A percentile compares a stretch with the other conserved stretches of the same genome.
These are phyloP conservation scores for Trypanosoma vivax DNA, from an alignment of 208 protist species.

Conservation along the genomic window DNA sequence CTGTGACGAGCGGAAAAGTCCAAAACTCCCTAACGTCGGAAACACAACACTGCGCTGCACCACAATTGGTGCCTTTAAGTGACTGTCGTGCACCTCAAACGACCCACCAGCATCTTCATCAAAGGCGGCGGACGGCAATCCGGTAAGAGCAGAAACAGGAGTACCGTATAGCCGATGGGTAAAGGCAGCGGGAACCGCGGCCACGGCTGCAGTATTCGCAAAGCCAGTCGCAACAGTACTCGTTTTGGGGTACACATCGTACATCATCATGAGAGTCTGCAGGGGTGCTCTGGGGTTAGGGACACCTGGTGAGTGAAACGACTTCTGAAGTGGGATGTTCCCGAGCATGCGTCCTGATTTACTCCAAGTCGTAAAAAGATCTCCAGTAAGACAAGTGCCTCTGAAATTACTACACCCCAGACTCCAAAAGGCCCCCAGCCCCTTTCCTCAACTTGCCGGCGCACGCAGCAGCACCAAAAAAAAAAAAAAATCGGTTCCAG, in stretches of 20 bases:
- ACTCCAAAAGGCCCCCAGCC: no score
- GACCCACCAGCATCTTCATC: constrained; percentile 13
- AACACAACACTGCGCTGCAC: constrained; percentile 38
- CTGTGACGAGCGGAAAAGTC: constrained; percentile 39
- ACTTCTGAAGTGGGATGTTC: neutral
- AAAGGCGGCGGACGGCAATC: neutral
- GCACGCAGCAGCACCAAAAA: no score
- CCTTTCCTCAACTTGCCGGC: no score
- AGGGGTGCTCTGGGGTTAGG: neutral
- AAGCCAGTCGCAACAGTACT: neutral
- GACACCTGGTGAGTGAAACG: neutral
- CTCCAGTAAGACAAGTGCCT: no score
- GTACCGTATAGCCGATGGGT: neutral
- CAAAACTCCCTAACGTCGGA: constrained; percentile 42
- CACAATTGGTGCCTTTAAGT: constrained; percentile 58
- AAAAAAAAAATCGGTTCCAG: no score
- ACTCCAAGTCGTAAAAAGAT: no score
- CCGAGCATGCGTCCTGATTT: constrained; percentile 6
- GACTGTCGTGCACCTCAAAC: constrained; percentile 68
- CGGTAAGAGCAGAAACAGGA: neutral
- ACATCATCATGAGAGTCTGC: constrained; percentile 15
- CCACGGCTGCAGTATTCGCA: neutral
- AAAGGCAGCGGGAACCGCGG: neutral
- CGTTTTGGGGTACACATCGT: neutral
- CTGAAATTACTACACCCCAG: no score